Conservation (phyloP, 768 basidiomycete species). For the Panaeolus cyanescens region DNA sequence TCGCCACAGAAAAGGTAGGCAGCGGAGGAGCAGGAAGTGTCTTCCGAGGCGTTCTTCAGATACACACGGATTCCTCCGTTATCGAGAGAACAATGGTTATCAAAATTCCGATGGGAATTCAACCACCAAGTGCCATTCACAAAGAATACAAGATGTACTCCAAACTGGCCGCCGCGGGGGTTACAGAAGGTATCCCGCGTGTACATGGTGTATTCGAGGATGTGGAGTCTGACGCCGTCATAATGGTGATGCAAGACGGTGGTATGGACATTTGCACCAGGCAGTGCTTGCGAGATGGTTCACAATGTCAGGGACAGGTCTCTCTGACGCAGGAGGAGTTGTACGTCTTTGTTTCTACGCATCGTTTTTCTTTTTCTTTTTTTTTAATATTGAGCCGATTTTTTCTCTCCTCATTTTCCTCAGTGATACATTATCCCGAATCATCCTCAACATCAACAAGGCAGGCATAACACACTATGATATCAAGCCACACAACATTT, state of each 20-base stretch:
- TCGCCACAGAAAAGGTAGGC: background rate
- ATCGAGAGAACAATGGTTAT: background rate
- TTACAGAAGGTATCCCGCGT: background rate
- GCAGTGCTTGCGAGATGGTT: too few relatives aligned
- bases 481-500: background rate
- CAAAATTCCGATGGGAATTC: background rate
- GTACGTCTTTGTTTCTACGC: background rate
- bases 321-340: background rate
- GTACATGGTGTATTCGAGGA: constrained; percentile 14
- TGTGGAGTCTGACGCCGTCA: constrained; percentile 1
- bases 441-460: background rate
- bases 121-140: background rate
- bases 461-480: background rate
- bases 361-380: too few relatives aligned
- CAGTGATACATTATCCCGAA: background rate
- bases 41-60: background rate
- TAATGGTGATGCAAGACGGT: constrained; percentile 9
- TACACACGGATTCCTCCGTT: background rate
- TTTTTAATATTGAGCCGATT: background rate
- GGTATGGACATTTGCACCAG: background rate
- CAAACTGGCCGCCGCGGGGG: background rate
- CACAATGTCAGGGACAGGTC: background rate
- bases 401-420: background rate
- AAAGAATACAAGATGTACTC: constrained; percentile 8
- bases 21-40: background rate